phyloP scores from a whole-genome alignment of 345 rosid species.

The Trapa bicornis region DNA sequence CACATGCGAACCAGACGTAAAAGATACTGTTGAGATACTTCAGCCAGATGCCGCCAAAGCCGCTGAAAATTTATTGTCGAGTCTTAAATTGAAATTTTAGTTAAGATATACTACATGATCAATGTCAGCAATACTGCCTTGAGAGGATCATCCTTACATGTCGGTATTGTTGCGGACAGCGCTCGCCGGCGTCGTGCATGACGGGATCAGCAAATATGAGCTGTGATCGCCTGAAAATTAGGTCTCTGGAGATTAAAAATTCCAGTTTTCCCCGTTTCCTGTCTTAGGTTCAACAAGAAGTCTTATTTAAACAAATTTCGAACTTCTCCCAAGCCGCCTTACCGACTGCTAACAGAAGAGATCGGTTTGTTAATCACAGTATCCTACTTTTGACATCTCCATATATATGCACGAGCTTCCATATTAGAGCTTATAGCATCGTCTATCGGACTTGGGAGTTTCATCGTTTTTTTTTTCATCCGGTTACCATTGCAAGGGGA shows the following conservation, averaged over 20 bases:
- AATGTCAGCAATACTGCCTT: too few relatives aligned
- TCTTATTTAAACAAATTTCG: background rate
- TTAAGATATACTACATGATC: too few relatives aligned
- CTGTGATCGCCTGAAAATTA: background rate
- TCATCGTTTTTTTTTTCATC: background rate
- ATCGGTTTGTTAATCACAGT: background rate
- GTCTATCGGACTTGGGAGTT: background rate
- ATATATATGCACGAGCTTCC: background rate
- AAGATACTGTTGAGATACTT: too few relatives aligned
- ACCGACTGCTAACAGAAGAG: background rate
- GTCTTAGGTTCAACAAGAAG: background rate
- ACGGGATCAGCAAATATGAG: background rate
- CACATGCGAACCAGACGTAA: too few relatives aligned
- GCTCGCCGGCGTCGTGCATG: too few relatives aligned
- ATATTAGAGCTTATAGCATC: background rate
- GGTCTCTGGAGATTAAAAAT: background rate
- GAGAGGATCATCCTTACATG: too few relatives aligned
- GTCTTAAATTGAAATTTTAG: too few relatives aligned
- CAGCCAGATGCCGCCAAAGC: too few relatives aligned
- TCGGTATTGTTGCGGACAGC: too few relatives aligned
- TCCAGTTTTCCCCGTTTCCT: background rate
- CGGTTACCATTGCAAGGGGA: background rate
- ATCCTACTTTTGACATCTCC: background rate
- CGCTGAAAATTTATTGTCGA: too few relatives aligned
- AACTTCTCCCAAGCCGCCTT: background rate